Evolutionary conservation across 163 green algal species (phyloP), one percentile per base, ranked within the genome.

Genomic region (Chlamydomonas reinhardtii): DNA sequence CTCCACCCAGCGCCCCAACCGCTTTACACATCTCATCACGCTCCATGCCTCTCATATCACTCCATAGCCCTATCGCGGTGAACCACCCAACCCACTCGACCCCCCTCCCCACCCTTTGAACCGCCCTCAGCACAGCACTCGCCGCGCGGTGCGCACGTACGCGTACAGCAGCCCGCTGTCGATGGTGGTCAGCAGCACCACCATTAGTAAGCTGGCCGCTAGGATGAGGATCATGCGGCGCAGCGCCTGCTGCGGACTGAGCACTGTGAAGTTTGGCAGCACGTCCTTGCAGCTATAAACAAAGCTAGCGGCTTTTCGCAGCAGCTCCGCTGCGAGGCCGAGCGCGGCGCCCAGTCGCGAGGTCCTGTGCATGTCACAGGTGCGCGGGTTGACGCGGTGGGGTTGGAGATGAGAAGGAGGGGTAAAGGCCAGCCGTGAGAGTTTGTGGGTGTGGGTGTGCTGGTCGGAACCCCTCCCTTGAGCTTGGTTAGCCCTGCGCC

Each of bases 201-300:
- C 69, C 82, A 87, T 87, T 5, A 87, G 72, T 1, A 87, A 39
- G 43, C 72, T 82, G 34, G 82, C 82, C 1, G 82, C 82, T 39
- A 87, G 29, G 31, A 87, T 87, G 32, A 87, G 65, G 11, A 87
- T 75, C 82, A 87, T 87, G 14, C 82, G 82, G 61, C 71, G 71
- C 31, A 75, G 19, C 24, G 82, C 72, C 61, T 82, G 48, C 31
- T 62, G 39, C 8, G 82, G 82, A n/a, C 72, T 82, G 8, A 87
- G 82, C 29, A 87, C 82, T 0, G 71, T 82, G 61, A 87, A 82
- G 14, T 87, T 62, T 11, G 72, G 39, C 17, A 87, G 72, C 25
- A 87, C 43, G 39, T 87, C 72, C 12, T 39, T 14, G 31, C 82
- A 87, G 6, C 72, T 82, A 12, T 24, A 5, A 39, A 82, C n/a